These are phyloP conservation scores for Parathielavia hyrcaniae DNA, from an alignment of 495 filamentous ascomycete genomes.

Conservation along the genomic window DNA sequence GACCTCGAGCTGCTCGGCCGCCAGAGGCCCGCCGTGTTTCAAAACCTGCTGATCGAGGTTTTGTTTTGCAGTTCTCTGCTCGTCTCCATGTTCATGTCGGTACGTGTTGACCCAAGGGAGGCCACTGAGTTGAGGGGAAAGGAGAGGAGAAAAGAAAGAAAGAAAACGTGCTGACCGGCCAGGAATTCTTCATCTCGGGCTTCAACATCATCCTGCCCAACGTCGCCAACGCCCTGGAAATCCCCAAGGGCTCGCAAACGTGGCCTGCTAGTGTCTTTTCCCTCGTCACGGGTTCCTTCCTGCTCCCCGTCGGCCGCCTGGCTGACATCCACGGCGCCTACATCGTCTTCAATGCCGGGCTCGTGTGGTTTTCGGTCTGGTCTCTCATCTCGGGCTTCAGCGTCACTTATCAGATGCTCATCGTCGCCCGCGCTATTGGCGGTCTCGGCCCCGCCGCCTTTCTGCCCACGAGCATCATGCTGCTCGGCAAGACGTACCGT, in stretches of 20 bases:
- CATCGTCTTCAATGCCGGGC: slow-evolving; percentile 58
- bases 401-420: slow-evolving; percentile 62
- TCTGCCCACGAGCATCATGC: slow-evolving; percentile 69
- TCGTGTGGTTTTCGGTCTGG: slow-evolving; percentile 68
- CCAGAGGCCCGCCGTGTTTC: slow-evolving; percentile 62
- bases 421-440: slow-evolving; percentile 69
- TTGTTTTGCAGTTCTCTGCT: slow-evolving; percentile 67
- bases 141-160: too few species aligned
- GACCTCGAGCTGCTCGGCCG: slow-evolving; percentile 65
- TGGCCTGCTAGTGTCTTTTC: slow-evolving; percentile 81
- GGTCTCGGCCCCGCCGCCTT: slow-evolving; percentile 75
- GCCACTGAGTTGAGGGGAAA: too few species aligned
- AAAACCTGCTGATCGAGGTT: slow-evolving; percentile 53
- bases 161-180: not conserved
- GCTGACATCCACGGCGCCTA: slow-evolving; percentile 77
- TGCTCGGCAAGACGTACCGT: slow-evolving; percentile 73
- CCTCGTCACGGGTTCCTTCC: slow-evolving; percentile 64
- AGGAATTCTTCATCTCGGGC: slow-evolving; percentile 80
- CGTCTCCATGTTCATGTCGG: slow-evolving; percentile 67
- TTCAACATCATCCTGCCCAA: slow-evolving; percentile 78
- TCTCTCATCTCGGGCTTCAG: slow-evolving; percentile 69
- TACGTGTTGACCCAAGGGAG: slow-evolving; percentile 36
- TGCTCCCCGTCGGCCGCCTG: slow-evolving; percentile 70
- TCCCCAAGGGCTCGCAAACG: slow-evolving; percentile 56
- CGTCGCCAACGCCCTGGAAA: slow-evolving; percentile 54